Evolutionary conservation across 306 rosid genomes (phyloP), one percentile per base, ranked within the genome.

Genomic region (Hippophae tibetana): DNA sequence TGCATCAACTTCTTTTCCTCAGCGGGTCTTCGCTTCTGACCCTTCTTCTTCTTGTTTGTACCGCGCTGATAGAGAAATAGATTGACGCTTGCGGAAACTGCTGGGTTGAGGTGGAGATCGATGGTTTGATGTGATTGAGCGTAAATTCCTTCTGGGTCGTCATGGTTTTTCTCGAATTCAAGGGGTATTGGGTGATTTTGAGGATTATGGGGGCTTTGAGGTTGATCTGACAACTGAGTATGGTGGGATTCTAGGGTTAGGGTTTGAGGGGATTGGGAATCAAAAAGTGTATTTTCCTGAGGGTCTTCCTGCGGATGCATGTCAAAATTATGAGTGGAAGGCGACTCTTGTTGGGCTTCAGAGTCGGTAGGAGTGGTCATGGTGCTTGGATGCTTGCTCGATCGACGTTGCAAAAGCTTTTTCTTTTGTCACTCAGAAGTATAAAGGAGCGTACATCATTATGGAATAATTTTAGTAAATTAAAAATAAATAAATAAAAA

Each of bases 1-100:
- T 78, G 79, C 52, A 69, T 66, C 6, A 56, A 66, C 70, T 74
- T 78, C 63, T 59, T 78, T 60, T 63, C 76, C 47, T 64, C 67
- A 9, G 75, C 82, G 11, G 55, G 38, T 31, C 38, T 66, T 27
- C 78, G 38, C 38, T 31, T 31, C 38, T 31, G 38, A 31, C 38
- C 38, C 38, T 31, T 31, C 38, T 31, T 31, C 38, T 31, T 31
- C 38, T 31, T 31, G 38, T 31, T 31, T 4, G 38, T 31, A 2
- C 38, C 38, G 5, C 38, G 38, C 38, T 31, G 38, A 31, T 31
- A 31, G 38, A 31, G 0, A 31, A 31, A 31, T 31, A 31, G 38
- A 31, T 31, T 31, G 38, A 31, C 38, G 5, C 38, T 31, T 31
- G 38, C 38, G 4, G 38, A 31, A 31, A 31, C 38, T 2, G 38